Conservation (phyloP, 2,329 filamentous ascomycete species). For the Beauveria pseudobassiana region DNA sequence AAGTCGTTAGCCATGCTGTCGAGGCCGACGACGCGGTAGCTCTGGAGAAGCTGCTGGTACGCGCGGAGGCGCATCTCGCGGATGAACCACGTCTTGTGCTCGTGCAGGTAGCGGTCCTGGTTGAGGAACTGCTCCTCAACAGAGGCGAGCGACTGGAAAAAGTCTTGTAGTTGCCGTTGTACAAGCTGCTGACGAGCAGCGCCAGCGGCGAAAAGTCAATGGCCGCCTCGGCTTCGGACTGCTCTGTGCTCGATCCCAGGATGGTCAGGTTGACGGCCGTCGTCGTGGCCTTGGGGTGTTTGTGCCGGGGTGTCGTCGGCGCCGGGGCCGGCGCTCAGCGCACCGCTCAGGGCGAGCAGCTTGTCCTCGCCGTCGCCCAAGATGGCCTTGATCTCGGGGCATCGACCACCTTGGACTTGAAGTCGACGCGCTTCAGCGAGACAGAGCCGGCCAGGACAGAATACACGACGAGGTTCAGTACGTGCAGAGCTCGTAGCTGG, state of each 20-base stretch:
- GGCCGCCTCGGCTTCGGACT: conserved; percentile 70
- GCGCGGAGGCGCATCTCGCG: conserved; percentile 95
- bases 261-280: conserved; percentile 84
- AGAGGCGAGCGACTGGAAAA: conserved; percentile 85
- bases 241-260: conserved; percentile 61
- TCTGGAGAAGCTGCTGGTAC: conserved; percentile 95
- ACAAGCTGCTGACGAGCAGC: conserved; percentile 82
- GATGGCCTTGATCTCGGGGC: conserved; percentile 96
- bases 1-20: conserved; percentile 97
- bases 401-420: conserved; percentile 98
- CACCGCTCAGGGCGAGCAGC: conserved; percentile 71
- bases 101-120: conserved; percentile 88
- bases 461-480: conserved; percentile 92
- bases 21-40: conserved; percentile 93
- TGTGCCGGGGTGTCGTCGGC: conserved; percentile 66
- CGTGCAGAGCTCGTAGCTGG: conserved; percentile 95
- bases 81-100: conserved; percentile 96
- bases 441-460: conserved; percentile 91
- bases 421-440: conserved; percentile 92
- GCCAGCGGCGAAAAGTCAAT: conserved; percentile 87
- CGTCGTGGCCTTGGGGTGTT: conserved; percentile 43
- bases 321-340: conserved; percentile 72
- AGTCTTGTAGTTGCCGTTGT: conserved; percentile 85
- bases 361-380: conserved; percentile 86
- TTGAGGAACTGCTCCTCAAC: conserved; percentile 93